Percentiles rank a stretch among this genome's conserved stretches.
phyloP scores from a whole-genome alignment of 805 yeast genomes.

The Schizosaccharomyces lindneri region DNA sequence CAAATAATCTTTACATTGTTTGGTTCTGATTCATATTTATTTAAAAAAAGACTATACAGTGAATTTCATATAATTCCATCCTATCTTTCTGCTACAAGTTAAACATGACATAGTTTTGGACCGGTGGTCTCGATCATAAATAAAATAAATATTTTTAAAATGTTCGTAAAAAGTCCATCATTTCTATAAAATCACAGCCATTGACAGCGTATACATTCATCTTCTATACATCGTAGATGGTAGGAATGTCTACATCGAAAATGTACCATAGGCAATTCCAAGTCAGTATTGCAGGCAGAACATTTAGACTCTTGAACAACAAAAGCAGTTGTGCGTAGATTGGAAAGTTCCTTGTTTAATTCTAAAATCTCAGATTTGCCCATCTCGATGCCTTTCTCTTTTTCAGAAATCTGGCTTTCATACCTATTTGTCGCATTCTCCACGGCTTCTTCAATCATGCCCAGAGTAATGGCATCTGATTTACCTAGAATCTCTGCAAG shows the following conservation, averaged over 20 bases:
- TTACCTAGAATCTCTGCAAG: slow-evolving; percentile 42
- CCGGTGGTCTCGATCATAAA: too few relatives aligned
- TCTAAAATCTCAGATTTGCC: not conserved
- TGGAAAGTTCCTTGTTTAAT: not conserved
- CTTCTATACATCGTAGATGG: slow-evolving; percentile 51
- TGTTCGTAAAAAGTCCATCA: not conserved
- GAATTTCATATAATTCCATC: too few relatives aligned
- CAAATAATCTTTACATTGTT: too few relatives aligned
- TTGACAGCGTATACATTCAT: slow-evolving; percentile 3
- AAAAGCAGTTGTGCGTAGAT: slow-evolving; percentile 11
- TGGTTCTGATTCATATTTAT: too few relatives aligned
- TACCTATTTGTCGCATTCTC: slow-evolving; percentile 39
- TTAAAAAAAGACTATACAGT: too few relatives aligned
- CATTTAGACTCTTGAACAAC: slow-evolving; percentile 42
- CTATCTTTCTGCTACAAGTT: too few relatives aligned
- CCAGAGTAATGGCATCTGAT: slow-evolving; percentile 41
- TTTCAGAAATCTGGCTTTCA: slow-evolving; percentile 26
- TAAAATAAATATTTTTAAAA: too few relatives aligned
- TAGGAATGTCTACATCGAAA: slow-evolving; percentile 71
- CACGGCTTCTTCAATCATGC: slow-evolving; percentile 44
- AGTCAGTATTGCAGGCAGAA: slow-evolving; percentile 32
- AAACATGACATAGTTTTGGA: too few relatives aligned
- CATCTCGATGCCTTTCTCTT: slow-evolving; percentile 25
- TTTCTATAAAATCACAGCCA: not conserved
- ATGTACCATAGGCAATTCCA: slow-evolving; percentile 60